Percentiles rank a stretch among this genome's conserved stretches.
Conservation (phyloP, 2,329 filamentous ascomycete species). For the Talaromyces amestolkiae region DNA sequence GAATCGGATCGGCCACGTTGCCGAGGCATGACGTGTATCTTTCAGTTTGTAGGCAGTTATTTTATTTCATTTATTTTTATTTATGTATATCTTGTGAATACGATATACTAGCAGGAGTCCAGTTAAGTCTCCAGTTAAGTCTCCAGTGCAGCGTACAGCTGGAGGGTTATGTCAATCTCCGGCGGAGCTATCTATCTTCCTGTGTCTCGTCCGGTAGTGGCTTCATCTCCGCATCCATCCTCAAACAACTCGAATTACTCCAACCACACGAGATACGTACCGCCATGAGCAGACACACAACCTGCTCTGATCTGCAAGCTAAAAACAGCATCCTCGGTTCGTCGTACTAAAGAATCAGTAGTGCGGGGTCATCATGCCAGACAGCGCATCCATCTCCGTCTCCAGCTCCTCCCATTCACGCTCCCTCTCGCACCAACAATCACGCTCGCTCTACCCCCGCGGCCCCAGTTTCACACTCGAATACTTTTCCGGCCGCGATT, state of each 20-base stretch:
- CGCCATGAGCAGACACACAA: neutral
- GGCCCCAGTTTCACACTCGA: conserved; percentile 83
- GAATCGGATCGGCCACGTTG: conserved; percentile 7
- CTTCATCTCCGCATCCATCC: neutral
- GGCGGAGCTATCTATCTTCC: neutral
- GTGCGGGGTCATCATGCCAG: conserved; percentile 32
- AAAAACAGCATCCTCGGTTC: neutral
- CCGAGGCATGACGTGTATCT: conserved; percentile 4
- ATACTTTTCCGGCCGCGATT: conserved; percentile 85
- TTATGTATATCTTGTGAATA: neutral
- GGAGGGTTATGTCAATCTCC: neutral
- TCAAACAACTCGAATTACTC: neutral
- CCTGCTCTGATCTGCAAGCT: neutral
- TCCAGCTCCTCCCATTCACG: conserved; percentile 25
- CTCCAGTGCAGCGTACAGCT: neutral
- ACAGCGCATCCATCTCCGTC: conserved; percentile 35
- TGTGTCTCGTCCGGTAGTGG: neutral
- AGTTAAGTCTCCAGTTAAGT: neutral
- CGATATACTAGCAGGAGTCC: neutral
- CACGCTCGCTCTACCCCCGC: conserved; percentile 70
- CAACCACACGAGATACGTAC: neutral
- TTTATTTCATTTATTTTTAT: neutral
- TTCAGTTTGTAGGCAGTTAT: neutral
- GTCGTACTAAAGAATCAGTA: neutral
- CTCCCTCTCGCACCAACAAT: conserved; percentile 44